Evolutionary conservation across 495 filamentous ascomycete species (phyloP).

Genomic region (Hypoxylon lienhwacheense): DNA sequence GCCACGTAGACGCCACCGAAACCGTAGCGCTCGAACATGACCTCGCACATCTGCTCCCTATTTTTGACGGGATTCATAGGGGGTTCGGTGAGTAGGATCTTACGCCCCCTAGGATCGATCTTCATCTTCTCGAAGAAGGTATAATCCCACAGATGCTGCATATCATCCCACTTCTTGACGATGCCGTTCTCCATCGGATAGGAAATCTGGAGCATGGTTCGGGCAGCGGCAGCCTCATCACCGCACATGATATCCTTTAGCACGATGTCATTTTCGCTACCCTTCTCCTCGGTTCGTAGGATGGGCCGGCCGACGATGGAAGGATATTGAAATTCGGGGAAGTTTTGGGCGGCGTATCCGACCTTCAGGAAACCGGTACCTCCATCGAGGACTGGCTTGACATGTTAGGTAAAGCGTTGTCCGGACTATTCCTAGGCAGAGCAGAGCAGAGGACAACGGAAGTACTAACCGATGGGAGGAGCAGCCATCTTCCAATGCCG

Average conservation of each 20-base stretch:
- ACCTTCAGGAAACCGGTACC: constrained; percentile 99
- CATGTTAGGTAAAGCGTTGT: constrained; percentile 9
- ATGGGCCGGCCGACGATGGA: constrained; percentile 98
- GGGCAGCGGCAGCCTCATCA: constrained; percentile 93
- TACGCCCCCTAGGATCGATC: constrained; percentile 85
- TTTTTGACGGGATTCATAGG: constrained; percentile 97
- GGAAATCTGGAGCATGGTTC: constrained; percentile 95
- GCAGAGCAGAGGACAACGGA: neutral
- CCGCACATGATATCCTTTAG: constrained; percentile 99
- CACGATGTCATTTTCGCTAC: constrained; percentile 55
- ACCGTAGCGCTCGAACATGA: constrained; percentile 96
- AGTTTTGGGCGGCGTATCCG: constrained; percentile 98
- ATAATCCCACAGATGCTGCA: constrained; percentile 99
- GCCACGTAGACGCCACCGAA: constrained; percentile 98
- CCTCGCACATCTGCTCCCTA: constrained; percentile 93
- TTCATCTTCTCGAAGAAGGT: constrained; percentile 97
- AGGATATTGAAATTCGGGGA: constrained; percentile 96
- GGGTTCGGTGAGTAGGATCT: constrained; percentile 97
- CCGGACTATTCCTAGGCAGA: neutral
- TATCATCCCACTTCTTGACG: constrained; percentile 99
- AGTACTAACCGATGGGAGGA: constrained; percentile 38
- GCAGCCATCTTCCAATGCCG: constrained; percentile 32
- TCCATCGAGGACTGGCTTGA: constrained; percentile 87
- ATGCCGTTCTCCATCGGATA: constrained; percentile 99
- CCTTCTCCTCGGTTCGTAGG: constrained; percentile 86